phyloP scores from a whole-genome alignment of 164 flowering plant genomes.

The Chimonanthus praecox region DNA sequence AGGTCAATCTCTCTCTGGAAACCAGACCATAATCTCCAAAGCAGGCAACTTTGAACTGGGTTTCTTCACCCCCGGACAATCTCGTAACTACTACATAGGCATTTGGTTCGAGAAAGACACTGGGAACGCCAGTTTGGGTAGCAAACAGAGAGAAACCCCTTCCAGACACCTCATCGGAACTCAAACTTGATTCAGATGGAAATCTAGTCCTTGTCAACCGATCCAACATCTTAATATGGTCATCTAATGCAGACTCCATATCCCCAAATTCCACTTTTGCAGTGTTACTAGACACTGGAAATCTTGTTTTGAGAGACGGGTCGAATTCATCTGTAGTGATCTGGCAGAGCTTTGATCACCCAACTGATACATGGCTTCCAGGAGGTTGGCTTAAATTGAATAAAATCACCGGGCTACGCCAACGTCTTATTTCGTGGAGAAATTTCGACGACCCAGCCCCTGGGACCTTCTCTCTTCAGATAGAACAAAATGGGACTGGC shows the following conservation, averaged over 20 bases:
- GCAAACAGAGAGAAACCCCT: constrained; percentile 22
- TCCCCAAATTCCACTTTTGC: constrained; percentile 10
- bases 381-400: constrained; percentile 37
- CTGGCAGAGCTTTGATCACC: constrained; percentile 8
- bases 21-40: constrained; percentile 17
- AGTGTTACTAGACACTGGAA: constrained; percentile 4
- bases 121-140: constrained; percentile 17
- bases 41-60: constrained; percentile 15
- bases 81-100: constrained; percentile 18
- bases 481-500: background rate
- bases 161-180: constrained; percentile 5
- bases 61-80: constrained; percentile 20
- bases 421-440: constrained; percentile 47
- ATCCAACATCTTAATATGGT: constrained; percentile 22
- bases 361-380: constrained; percentile 50
- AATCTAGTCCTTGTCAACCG: constrained; percentile 17
- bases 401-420: constrained; percentile 16
- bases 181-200: constrained; percentile 14
- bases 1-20: constrained; percentile 18
- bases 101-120: constrained; percentile 18
- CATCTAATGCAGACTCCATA: constrained; percentile 12
- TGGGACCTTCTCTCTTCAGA: constrained; percentile 32
- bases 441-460: constrained; percentile 45
- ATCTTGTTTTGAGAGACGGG: no score
- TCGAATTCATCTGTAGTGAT: no score